Evolutionary conservation across 2,329 filamentous ascomycete species (phyloP).

Genomic region (Epichloe elymi): DNA sequence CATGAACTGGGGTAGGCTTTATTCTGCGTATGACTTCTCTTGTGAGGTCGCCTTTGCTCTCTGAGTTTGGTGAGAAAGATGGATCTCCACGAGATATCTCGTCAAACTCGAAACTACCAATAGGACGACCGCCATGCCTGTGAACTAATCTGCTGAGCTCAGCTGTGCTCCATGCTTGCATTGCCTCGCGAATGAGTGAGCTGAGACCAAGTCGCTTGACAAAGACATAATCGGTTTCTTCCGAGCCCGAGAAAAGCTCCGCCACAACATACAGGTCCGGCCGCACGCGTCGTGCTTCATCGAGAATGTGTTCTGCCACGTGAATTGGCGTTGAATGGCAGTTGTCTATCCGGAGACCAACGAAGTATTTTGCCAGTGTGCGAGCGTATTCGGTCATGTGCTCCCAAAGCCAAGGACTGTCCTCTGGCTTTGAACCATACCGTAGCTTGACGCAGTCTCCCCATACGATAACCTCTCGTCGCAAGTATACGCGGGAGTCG

Average conservation of each 20-base stretch:
- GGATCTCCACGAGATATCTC: slow-evolving; percentile 55
- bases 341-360: slow-evolving; percentile 93
- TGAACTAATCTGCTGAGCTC: slow-evolving; percentile 90
- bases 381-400: slow-evolving; percentile 90
- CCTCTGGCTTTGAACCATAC: slow-evolving; percentile 66
- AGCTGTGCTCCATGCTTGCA: slow-evolving; percentile 94
- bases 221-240: slow-evolving; percentile 92
- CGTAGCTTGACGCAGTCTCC: slow-evolving; percentile 95
- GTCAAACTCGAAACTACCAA: slow-evolving; percentile 94
- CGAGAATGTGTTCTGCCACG: slow-evolving; percentile 87
- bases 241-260: slow-evolving; percentile 89
- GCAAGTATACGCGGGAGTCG: slow-evolving; percentile 81
- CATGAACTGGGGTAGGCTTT: slow-evolving; percentile 78
- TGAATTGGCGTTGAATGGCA: slow-evolving; percentile 92
- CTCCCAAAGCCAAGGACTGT: slow-evolving; percentile 90
- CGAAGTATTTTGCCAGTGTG: slow-evolving; percentile 87
- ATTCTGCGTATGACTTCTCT: slow-evolving; percentile 66
- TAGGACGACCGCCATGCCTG: slow-evolving; percentile 81
- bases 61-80: slow-evolving; percentile 14
- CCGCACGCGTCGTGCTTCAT: slow-evolving; percentile 78
- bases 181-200: slow-evolving; percentile 87
- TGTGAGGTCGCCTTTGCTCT: slow-evolving; percentile 23
- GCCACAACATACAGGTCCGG: slow-evolving; percentile 86
- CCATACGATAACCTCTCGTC: slow-evolving; percentile 94
- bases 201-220: slow-evolving; percentile 86